Evolutionary conservation across 805 yeast genomes (phyloP).

Genomic region (Candida nitratophila): DNA sequence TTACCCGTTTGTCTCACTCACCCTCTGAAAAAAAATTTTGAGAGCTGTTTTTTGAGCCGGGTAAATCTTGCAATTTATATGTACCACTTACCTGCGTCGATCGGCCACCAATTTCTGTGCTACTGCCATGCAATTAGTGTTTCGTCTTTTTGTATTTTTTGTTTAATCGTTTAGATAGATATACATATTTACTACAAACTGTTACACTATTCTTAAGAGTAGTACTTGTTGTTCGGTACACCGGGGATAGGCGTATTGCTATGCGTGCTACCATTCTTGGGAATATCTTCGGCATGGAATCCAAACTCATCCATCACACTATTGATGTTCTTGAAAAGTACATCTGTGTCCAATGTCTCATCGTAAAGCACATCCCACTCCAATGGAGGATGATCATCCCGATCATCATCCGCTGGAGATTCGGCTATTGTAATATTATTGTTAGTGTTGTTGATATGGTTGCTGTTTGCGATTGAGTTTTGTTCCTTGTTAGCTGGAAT

Average conservation of each 20-base stretch:
- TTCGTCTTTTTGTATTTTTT: no score
- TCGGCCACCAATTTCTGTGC: no score
- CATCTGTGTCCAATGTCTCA: constrained; percentile 37
- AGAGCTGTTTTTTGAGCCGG: background rate
- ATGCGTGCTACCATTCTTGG: background rate
- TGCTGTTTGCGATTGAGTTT: background rate
- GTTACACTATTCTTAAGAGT: no score
- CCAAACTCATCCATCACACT: constrained; percentile 90
- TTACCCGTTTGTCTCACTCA: no score
- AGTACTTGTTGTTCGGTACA: no score
- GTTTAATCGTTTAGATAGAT: no score
- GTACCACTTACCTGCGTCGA: background rate
- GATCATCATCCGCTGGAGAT: constrained; percentile 3
- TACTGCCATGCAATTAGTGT: no score
- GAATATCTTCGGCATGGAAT: constrained; percentile 47
- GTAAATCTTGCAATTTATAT: background rate
- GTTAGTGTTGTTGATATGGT: no score
- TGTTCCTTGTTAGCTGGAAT: background rate
- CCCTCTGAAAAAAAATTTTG: background rate
- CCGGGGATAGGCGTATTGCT: background rate
- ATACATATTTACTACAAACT: no score
- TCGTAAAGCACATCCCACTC: constrained; percentile 32
- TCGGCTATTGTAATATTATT: background rate
- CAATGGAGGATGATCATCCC: constrained; percentile 26
- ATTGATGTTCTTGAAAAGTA: constrained; percentile 77